Evolutionary conservation across 2,329 filamentous ascomycete genomes (phyloP).

Genomic region (Lecanosticta acicola): DNA sequence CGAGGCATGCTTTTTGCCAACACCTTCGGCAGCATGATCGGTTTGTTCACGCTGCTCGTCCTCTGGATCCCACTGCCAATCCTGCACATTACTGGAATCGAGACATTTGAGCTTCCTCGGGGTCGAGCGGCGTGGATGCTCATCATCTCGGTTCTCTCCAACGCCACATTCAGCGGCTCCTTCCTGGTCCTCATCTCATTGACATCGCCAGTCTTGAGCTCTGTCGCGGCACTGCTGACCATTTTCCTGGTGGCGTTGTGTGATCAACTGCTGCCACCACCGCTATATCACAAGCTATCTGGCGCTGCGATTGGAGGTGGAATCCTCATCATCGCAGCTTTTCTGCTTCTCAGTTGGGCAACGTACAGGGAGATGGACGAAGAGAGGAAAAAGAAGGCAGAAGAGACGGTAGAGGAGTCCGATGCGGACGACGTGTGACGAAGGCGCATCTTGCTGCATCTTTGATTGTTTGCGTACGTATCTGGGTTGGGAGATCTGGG

Average conservation of each 20-base stretch:
- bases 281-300: constrained; percentile 65
- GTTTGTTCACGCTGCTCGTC: constrained; percentile 74
- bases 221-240: constrained; percentile 85
- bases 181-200: constrained; percentile 91
- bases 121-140: constrained; percentile 77
- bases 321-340: constrained; percentile 78
- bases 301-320: constrained; percentile 75
- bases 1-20: constrained; percentile 96
- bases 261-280: constrained; percentile 73
- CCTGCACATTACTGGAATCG: constrained; percentile 70
- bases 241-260: constrained; percentile 94
- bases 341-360: constrained; percentile 80
- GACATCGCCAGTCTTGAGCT: constrained; percentile 78
- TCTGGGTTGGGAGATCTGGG: background rate
- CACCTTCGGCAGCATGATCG: constrained; percentile 81
- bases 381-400: constrained; percentile 59
- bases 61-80: constrained; percentile 90
- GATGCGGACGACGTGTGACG: constrained; percentile 37
- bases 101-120: constrained; percentile 74
- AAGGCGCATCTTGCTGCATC: background rate
- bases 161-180: constrained; percentile 85
- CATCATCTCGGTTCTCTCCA: constrained; percentile 72
- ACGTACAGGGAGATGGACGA: constrained; percentile 92
- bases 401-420: constrained; percentile 37
- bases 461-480: background rate